Conservation (phyloP, 192 early-diverging fungal genomes). For the Cetraspora pellucida region DNA sequence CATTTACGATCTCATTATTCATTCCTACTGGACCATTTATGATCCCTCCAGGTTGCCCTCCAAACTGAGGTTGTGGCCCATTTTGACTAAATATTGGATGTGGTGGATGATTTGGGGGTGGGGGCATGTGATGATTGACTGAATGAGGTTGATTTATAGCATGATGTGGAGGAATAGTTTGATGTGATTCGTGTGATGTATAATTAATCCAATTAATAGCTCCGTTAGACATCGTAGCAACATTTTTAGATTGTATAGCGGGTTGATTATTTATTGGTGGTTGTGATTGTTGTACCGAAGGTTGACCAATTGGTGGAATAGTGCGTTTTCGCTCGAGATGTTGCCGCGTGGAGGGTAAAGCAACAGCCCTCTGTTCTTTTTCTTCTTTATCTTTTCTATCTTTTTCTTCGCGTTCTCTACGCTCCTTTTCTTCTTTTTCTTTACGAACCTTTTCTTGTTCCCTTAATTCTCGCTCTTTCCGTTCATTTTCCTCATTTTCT, state of each 20-base stretch:
- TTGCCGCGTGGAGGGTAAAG: slow-evolving; percentile 12
- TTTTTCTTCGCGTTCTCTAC: slow-evolving; percentile 22
- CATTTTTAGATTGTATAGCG: slow-evolving; percentile 2
- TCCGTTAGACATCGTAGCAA: slow-evolving; percentile 19
- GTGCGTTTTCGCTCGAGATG: slow-evolving; percentile 29
- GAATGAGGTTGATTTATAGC: slow-evolving; percentile 9
- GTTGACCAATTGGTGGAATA: slow-evolving; percentile 27
- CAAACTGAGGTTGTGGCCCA: slow-evolving; percentile 22
- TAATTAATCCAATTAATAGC: slow-evolving; percentile 32
- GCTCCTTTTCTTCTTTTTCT: slow-evolving; percentile 30
- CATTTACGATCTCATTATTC: slow-evolving; percentile 29
- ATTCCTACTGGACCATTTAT: slow-evolving; percentile 24
- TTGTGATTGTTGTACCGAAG: slow-evolving; percentile 21
- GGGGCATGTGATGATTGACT: slow-evolving; percentile 2
- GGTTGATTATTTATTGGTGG: slow-evolving; percentile 11
- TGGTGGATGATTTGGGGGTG: background rate
- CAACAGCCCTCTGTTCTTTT: slow-evolving; percentile 11
- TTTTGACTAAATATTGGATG: slow-evolving; percentile 22
- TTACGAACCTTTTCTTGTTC: slow-evolving; percentile 36
- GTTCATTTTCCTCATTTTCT: slow-evolving; percentile 52
- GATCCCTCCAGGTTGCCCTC: slow-evolving; percentile 1
- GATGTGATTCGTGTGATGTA: slow-evolving; percentile 13
- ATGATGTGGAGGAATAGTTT: slow-evolving; percentile 5
- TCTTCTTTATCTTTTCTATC: slow-evolving; percentile 33
- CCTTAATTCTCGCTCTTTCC: slow-evolving; percentile 41